Base-by-base conservation (phyloP, 2,329 filamentous ascomycete species). In the Graphilbum fragrans region DNA sequence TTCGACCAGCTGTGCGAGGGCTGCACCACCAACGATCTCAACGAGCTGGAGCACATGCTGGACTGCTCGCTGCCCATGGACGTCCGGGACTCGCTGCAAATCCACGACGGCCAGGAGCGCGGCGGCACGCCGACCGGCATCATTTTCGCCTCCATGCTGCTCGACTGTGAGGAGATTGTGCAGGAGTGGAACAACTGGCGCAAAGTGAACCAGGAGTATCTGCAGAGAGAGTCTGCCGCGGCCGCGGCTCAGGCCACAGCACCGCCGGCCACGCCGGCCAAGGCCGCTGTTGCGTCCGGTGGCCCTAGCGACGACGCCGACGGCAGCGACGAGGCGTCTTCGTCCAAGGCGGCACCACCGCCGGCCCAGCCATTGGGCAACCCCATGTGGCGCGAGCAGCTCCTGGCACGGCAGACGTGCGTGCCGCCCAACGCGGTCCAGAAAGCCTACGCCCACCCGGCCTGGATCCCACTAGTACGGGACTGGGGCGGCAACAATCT, bases 401-500 rank as follows among this genome's bases (percentile, higher is more conserved):
- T 98, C 41, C 72, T 87, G 38, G 68, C 83, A 38, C 80, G 82
- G 47, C 92, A 98, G 61, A 83, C 92, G 52, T 94, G 80, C 12
- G 83, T 96, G 45, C 92, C 92, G 9, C 72, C 85, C 10, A 82
- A 84, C 54, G 77, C 86, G 5, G 81, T 96, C 27, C 88, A 94
- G 58, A 94, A 88, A 59, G 84, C 84, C 0, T 98, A 98, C 56
- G 83, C 87, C 3, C 90, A 98, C 60, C 81, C 87, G 2, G 83
- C 80, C 40, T 98, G 92, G 92, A 95, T 98, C 51, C 90, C 92
- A 41, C 69, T 98, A 27, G 90, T 88, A 44, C 84, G 92, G 52
- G 92, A 98, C 60, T 98, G 92, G 92, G 92, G 92, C 59, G 92
- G 92, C 61, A 98, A 98, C 74, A 93, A 94, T 66, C 71, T 98